A percentile compares a stretch with the other conserved stretches of the same genome.
Evolutionary conservation across 164 flowering plant species (phyloP).

Genomic region (Stephania cephalantha): DNA sequence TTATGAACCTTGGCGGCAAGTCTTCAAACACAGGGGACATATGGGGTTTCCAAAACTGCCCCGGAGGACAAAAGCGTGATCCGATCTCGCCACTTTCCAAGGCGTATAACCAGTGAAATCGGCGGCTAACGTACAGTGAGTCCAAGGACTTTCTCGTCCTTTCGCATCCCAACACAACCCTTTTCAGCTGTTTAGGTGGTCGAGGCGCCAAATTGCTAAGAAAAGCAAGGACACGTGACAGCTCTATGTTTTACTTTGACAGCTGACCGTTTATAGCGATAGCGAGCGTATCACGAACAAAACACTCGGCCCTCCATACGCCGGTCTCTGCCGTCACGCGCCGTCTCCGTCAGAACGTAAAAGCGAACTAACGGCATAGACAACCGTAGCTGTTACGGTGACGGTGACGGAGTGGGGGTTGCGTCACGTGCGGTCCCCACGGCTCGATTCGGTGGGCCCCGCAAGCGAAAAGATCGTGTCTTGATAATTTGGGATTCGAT

Average conservation of each 20-base stretch:
- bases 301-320: slow-evolving; percentile 8
- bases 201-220: background rate
- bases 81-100: background rate
- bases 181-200: background rate
- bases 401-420: slow-evolving; percentile 2
- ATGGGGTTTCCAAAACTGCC: background rate
- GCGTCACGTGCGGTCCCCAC: background rate
- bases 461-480: background rate
- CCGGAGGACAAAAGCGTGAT: background rate
- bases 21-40: too few relatives aligned
- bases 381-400: too few relatives aligned
- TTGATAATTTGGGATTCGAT: background rate
- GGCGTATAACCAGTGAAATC: background rate
- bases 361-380: too few relatives aligned
- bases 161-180: background rate
- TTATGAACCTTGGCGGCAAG: too few relatives aligned
- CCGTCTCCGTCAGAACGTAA: slow-evolving; percentile 3
- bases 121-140: background rate
- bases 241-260: background rate
- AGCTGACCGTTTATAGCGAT: background rate
- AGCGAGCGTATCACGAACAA: background rate
- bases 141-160: slow-evolving; percentile 2
- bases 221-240: slow-evolving; percentile 3
- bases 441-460: background rate
- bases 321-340: slow-evolving; percentile 5